These are phyloP conservation scores for Nakazawaea ambrosiae DNA, from an alignment of 805 yeast species.

Conservation along the genomic window DNA sequence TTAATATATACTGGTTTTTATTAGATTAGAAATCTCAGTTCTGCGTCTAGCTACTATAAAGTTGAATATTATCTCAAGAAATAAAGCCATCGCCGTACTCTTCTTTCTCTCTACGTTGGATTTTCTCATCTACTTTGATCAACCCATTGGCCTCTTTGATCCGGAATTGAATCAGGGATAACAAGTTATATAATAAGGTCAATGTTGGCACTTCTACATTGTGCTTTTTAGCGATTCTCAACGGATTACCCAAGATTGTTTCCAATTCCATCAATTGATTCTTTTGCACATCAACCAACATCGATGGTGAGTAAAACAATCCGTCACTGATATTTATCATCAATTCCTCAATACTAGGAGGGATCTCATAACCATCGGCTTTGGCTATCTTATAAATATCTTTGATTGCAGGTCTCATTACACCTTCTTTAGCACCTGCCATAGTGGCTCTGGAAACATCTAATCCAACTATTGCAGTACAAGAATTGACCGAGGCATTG, in stretches of 20 bases:
- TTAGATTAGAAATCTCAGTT: too few species aligned
- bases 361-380: slow-evolving; percentile 35
- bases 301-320: slow-evolving; percentile 34
- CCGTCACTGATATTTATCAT: slow-evolving; percentile 30
- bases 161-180: slow-evolving; percentile 53
- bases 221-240: slow-evolving; percentile 28
- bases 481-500: slow-evolving; percentile 36
- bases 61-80: not conserved
- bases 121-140: slow-evolving; percentile 22
- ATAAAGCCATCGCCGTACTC: slow-evolving; percentile 17
- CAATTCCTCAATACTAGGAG: slow-evolving; percentile 24
- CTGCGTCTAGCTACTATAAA: not conserved
- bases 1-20: too few species aligned
- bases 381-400: slow-evolving; percentile 38
- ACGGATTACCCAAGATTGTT: slow-evolving; percentile 33
- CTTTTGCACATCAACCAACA: slow-evolving; percentile 35
- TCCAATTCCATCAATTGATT: slow-evolving; percentile 33
- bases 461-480: slow-evolving; percentile 28
- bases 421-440: slow-evolving; percentile 18
- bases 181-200: slow-evolving; percentile 45
- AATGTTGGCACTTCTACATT: slow-evolving; percentile 49
- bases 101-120: not conserved
- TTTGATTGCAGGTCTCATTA: slow-evolving; percentile 31
- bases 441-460: slow-evolving; percentile 27
- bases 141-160: slow-evolving; percentile 49